Conservation (phyloP, 2,329 filamentous ascomycete species). For the Colletotrichum echinochloae region DNA sequence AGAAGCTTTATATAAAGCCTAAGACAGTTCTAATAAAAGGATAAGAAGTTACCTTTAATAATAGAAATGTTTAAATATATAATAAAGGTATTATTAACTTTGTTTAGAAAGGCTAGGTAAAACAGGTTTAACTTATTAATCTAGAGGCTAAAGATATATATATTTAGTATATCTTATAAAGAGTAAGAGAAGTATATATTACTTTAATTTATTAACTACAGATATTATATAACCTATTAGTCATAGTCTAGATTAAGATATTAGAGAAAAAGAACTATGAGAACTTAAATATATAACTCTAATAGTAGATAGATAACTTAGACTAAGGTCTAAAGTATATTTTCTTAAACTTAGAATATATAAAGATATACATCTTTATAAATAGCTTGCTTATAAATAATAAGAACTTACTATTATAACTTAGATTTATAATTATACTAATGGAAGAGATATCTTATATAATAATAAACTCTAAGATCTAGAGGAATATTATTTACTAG, state of each 20-base stretch:
- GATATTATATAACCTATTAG: neutral
- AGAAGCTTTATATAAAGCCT: neutral
- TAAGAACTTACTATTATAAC: neutral
- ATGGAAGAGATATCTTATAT: neutral
- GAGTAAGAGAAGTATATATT: neutral
- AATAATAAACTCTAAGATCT: neutral
- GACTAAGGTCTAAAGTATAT: neutral
- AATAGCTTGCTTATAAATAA: neutral
- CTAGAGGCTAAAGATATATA: neutral
- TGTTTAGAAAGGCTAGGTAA: neutral
- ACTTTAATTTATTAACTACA: neutral
- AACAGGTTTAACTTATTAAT: neutral
- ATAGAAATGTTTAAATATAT: neutral
- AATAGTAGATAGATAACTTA: constrained; percentile 2
- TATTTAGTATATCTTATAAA: neutral
- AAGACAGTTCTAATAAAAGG: neutral
- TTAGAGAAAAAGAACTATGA: neutral
- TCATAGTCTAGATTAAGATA: neutral
- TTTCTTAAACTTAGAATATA: neutral
- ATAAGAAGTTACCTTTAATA: no score
- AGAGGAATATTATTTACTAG: neutral
- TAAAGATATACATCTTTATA: neutral
- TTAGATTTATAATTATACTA: neutral
- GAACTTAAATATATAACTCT: neutral
- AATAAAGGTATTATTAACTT: neutral